These are phyloP conservation scores for Erysimum cheiranthoides DNA, from an alignment of 345 rosid species.

Conservation along the genomic window DNA sequence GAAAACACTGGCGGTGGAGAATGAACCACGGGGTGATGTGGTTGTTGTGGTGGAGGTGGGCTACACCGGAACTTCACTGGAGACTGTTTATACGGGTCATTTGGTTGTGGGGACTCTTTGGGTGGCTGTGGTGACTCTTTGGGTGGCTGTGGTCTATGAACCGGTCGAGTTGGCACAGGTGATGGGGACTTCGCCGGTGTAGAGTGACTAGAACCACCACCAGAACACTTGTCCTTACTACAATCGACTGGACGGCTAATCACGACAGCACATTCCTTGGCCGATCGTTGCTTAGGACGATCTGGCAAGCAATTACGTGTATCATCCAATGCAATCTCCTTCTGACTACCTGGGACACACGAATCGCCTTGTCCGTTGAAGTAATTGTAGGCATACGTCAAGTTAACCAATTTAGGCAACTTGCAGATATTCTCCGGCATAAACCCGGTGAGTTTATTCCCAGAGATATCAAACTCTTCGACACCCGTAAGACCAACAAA, in stretches of 20 bases:
- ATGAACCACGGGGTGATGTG: slow-evolving; percentile 43
- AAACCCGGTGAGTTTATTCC: slow-evolving; percentile 66
- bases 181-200: slow-evolving; percentile 9
- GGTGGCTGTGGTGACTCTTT: slow-evolving; percentile 40
- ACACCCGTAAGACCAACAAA: slow-evolving; percentile 48
- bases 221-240: slow-evolving; percentile 60
- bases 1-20: slow-evolving; percentile 3
- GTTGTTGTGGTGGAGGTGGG: slow-evolving; percentile 46
- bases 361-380: slow-evolving; percentile 56
- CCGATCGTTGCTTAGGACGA: slow-evolving; percentile 54
- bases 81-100: slow-evolving; percentile 39
- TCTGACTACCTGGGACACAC: slow-evolving; percentile 48
- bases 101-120: too few relatives aligned
- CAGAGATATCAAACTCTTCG: slow-evolving; percentile 52
- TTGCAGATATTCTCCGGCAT: slow-evolving; percentile 62
- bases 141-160: slow-evolving; percentile 36
- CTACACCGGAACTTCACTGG: slow-evolving; percentile 43
- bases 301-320: slow-evolving; percentile 58
- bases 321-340: slow-evolving; percentile 53
- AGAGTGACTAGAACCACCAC: slow-evolving; percentile 38
- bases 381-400: slow-evolving; percentile 65
- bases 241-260: slow-evolving; percentile 70
- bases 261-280: slow-evolving; percentile 52
- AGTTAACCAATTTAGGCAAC: slow-evolving; percentile 58
- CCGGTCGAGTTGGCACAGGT: slow-evolving; percentile 32